Base-by-base conservation (phyloP, 2,329 filamentous ascomycete species). In the Monilinia aucupariae region DNA sequence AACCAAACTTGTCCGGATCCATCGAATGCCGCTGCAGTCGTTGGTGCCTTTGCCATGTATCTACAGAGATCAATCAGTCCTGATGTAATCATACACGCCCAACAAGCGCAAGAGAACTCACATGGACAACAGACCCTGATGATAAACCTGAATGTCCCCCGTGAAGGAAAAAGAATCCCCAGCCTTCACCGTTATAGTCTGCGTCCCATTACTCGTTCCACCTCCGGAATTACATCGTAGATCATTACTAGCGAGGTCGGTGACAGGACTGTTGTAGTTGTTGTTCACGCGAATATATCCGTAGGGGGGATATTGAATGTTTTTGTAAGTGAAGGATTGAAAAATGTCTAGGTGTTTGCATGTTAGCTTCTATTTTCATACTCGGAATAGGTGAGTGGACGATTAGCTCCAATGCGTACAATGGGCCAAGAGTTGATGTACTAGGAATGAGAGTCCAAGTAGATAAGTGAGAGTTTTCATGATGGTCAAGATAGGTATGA, bases 231-330 rank as follows among this genome's bases (percentile, higher is more conserved):
- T 81, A 72, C 78, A 81, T 55, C 78, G 72, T 76, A 71, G 51
- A 64, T 71, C 69, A 47, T 58, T 69, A 12, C 66, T 68, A 10
- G 62, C 65, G 30, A 70, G 59, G 41, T 67, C 68, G 12, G 74
- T 75, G 13, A 87, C 69, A 6, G 78, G 78, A 66, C 85, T 77
- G 56, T 80, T 78, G 70, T 85, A 83, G 30, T 72, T 72, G 27
- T 68, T 69, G 49, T 72, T 73, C 39, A 74, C 74, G n/a, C 77
- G 74, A 7, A 85, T 84, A 22, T 81, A 79, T 27, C 74, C 70
- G 69, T 85, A 86, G 2, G 76, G 79, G 4, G 70, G 59, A 43
- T 67, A 69, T 39, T 66, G 45, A 4, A 64, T 68, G n/a, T 64
- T 66, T n/a, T 61, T 66, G 61, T 69, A 54, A 1, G 66, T 71